These are phyloP conservation scores for Paraconiothyrium brasiliense DNA, from an alignment of 2,329 filamentous ascomycete species.

Conservation along the genomic window DNA sequence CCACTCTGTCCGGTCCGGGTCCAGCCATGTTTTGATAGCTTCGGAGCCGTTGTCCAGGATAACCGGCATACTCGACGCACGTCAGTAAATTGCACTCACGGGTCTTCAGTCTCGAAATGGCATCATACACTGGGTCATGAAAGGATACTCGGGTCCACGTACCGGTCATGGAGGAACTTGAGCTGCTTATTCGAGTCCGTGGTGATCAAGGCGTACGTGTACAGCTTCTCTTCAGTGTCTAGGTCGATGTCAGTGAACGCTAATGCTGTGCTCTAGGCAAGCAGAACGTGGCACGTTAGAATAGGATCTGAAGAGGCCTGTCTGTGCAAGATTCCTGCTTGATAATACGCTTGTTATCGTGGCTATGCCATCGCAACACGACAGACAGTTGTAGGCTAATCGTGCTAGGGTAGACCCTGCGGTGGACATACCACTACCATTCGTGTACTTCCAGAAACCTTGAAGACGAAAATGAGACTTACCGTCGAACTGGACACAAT, in stretches of 20 bases:
- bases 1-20: slow-evolving; percentile 78
- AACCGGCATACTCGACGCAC: slow-evolving; percentile 75
- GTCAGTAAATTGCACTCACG: slow-evolving; percentile 2
- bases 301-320: slow-evolving; percentile 28
- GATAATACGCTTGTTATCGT: not conserved
- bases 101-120: not conserved
- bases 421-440: slow-evolving; percentile 3
- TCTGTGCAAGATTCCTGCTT: slow-evolving; percentile 19
- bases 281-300: slow-evolving; percentile 29
- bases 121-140: slow-evolving; percentile 1
- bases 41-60: slow-evolving; percentile 81
- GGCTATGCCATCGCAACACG: slow-evolving; percentile 14
- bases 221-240: slow-evolving; percentile 74
- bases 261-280: slow-evolving; percentile 25
- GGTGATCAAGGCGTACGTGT: slow-evolving; percentile 94
- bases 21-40: slow-evolving; percentile 77
- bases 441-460: not conserved
- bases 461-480: slow-evolving; percentile 26
- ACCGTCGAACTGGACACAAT: slow-evolving; percentile 84
- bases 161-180: slow-evolving; percentile 84
- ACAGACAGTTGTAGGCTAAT: slow-evolving; percentile 5
- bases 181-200: slow-evolving; percentile 85
- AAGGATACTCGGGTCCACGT: not conserved
- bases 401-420: slow-evolving; percentile 5
- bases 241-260: slow-evolving; percentile 34